Evolutionary conservation across 495 filamentous ascomycete genomes (phyloP), one percentile per base, ranked within the genome.

Genomic region (Penicillium lagena): DNA sequence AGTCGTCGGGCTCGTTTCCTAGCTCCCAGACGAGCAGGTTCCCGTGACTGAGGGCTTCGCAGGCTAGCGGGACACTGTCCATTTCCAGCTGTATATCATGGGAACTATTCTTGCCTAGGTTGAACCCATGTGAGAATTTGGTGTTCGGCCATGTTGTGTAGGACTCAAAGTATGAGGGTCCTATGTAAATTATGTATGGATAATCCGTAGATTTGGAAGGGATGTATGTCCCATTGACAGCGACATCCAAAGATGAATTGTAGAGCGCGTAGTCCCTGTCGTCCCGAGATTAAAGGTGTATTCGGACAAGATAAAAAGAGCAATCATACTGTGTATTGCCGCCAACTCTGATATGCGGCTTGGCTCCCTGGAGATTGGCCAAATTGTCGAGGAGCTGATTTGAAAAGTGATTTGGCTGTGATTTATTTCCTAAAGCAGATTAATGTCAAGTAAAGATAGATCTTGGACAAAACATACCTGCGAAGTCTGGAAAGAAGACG

Each of bases 1-100:
- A 85, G 14, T 85, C 62, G 52, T 87, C 82, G 1, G 82, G 81
- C 60, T 87, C 83, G 44, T 87, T 86, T 12, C 81, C 83, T 49
- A 82, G 73, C 42, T 80, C 75, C 80, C 79, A 85, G 43, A 62
- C 61, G 27, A 75, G 65, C 12, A 85, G 58, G 39, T 63, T 74
- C 9, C 66, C 73, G 8, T 55, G 60, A 27, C 64, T 56, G 7
- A 84, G 56, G 8, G 78, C 77, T 49, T 78, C 78, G 62, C 83
- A 87, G 8, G 72, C 82, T 27, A 80, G 56, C 0, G 76, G 67
- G 0, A 77, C 80, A 0, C 78, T 79, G n/a, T 70, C 68, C 5
- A 79, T 51, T 5, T 82, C 60, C 5, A 67, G 73, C 13, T 75
- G 58, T 57, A 73, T 72, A 1, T 47, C 40, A 28, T 38, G 34